These are phyloP conservation scores for Eremothecium sinecaudum DNA, from an alignment of 1,139 yeast genomes.

Conservation along the genomic window DNA sequence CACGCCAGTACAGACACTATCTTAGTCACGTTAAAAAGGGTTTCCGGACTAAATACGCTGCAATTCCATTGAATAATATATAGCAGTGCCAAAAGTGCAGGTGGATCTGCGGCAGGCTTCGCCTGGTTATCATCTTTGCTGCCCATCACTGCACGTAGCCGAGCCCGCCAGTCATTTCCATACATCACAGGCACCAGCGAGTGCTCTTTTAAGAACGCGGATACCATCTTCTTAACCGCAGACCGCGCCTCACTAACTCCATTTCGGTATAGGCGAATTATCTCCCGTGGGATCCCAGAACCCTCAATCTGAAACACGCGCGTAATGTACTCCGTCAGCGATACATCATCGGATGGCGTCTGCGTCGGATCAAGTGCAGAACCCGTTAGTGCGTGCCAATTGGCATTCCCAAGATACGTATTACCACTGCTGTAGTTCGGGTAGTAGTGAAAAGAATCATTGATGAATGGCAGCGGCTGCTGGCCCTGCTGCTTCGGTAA, in stretches of 20 bases:
- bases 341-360: conserved; percentile 1
- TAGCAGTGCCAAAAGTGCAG: conserved; percentile 16
- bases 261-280: conserved; percentile 1
- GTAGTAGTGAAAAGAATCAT: conserved; percentile 24
- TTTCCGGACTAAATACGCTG: conserved; percentile 23
- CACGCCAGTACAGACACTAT: conserved; percentile 15
- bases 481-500: neutral
- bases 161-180: conserved; percentile 17
- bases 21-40: conserved; percentile 24
- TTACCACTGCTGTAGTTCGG: conserved; percentile 15
- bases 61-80: conserved; percentile 25
- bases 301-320: conserved; percentile 2
- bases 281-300: conserved; percentile 4
- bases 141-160: conserved; percentile 5
- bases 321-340: conserved; percentile 1
- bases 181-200: conserved; percentile 24
- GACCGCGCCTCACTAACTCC: conserved; percentile 4
- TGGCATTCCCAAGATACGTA: conserved; percentile 20
- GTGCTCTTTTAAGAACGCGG: conserved; percentile 15
- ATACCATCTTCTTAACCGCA: conserved; percentile 7
- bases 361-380: conserved; percentile 2
- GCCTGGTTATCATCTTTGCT: conserved; percentile 1
- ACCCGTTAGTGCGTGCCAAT: conserved; percentile 19
- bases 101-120: conserved; percentile 8
- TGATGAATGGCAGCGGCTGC: conserved; percentile 19